Evolutionary conservation across 164 flowering plant genomes (phyloP), one percentile per base, ranked within the genome.

Genomic region (Annona squamosa): DNA sequence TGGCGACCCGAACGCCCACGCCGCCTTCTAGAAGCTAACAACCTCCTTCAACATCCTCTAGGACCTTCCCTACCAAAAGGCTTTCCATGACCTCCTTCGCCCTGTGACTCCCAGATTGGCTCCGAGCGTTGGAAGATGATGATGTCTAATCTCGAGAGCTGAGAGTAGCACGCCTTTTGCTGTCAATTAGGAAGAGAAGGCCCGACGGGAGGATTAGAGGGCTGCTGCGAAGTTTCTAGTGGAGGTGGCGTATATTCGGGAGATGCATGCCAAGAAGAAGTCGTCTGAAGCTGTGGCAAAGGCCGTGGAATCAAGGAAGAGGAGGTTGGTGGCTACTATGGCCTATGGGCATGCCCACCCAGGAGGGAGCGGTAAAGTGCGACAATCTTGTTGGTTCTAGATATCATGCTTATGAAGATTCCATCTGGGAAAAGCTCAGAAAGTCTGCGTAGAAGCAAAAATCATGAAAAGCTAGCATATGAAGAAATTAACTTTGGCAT

Each of bases 341-440:
- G 94, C 84, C 91, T 75, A 87, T 94, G 72, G 94, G 86, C 17
- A 90, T 94, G 96, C 84, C 81, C 0, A 78, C 89, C 52, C 85
- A 85, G 79, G 94, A 90, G n/a, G 91, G 82, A 73, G 3, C 73
- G 77, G 57, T 26, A 26, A 26, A 26, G 37, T 26, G 37, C 37
- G 37, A 26, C 37, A 80, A 89, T 73, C 75, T 86, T 70, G 89
- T 86, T 66, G 94, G 94, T 64, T 80, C 86, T 69, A 85, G 87
- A 16, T 83, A 84, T 81, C 84, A 89, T 48, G 88, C 87, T 5
- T 84, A 81, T 81, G 97, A 94, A 79, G 87, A 88, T 71, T 80
- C 90, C 16, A 85, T 94, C 4, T 67, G 90, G 64, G 70, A 81
- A 72, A 91, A 90, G 76, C 87, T 91, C 66, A 84, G 67, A 77